Conservation (phyloP, 345 rosid genomes). For the Arabidopsis arenosa region DNA sequence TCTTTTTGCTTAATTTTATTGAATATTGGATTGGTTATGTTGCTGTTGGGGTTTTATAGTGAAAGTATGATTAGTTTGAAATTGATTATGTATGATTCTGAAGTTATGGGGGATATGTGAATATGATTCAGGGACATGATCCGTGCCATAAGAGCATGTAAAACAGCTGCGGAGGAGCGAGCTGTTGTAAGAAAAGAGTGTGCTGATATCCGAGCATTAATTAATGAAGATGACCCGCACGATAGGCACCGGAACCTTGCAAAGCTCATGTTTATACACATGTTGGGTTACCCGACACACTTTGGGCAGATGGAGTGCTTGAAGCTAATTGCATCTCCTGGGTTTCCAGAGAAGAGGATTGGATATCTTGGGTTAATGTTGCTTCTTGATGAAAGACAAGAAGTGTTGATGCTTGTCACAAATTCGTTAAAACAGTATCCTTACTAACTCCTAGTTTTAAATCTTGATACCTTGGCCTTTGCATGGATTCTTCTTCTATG, state of each 20-base stretch:
- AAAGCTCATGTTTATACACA: slow-evolving; percentile 99
- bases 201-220: slow-evolving; percentile 88
- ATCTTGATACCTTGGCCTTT: neutral
- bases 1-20: slow-evolving; percentile 11
- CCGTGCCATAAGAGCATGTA: slow-evolving; percentile 93
- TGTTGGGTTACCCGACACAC: slow-evolving; percentile 99
- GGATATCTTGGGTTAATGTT: slow-evolving; percentile 98
- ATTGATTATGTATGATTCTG: slow-evolving; percentile 6
- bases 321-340: slow-evolving; percentile 92
- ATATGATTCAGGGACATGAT: slow-evolving; percentile 94
- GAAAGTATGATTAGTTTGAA: neutral
- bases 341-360: slow-evolving; percentile 98
- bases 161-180: slow-evolving; percentile 99
- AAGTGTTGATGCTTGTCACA: slow-evolving; percentile 98
- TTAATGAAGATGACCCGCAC: slow-evolving; percentile 89
- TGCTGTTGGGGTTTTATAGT: neutral
- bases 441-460: slow-evolving; percentile 11
- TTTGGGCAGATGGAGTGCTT: slow-evolving; percentile 99
- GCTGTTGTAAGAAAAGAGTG: slow-evolving; percentile 99
- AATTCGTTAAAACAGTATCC: slow-evolving; percentile 99
- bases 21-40: neutral
- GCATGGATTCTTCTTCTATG: slow-evolving; percentile 2
- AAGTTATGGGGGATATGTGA: slow-evolving; percentile 16
- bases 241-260: slow-evolving; percentile 96
- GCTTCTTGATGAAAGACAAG: slow-evolving; percentile 99